These are phyloP conservation scores for Solanum hybrid DNA, from an alignment of 305 asterid genomes.

Conservation along the genomic window DNA sequence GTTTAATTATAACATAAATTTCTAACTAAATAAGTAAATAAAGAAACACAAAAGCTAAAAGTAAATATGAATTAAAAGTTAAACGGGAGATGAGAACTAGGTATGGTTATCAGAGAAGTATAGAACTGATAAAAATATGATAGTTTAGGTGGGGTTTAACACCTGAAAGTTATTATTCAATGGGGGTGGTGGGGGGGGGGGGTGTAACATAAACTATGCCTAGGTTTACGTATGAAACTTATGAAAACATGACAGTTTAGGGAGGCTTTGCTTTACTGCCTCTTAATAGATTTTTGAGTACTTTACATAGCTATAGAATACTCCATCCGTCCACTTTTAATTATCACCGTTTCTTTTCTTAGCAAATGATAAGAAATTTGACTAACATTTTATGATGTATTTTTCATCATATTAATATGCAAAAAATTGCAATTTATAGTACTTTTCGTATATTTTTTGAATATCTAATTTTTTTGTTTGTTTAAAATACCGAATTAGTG, in stretches of 20 bases:
- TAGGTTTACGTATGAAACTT: background rate
- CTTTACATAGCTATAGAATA: background rate
- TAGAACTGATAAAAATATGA: background rate
- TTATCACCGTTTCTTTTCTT: background rate
- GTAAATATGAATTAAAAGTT: background rate
- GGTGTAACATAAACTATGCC: background rate
- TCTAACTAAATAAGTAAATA: background rate
- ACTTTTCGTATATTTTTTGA: background rate
- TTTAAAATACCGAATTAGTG: too few species aligned
- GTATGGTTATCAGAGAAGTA: background rate
- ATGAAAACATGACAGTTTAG: background rate
- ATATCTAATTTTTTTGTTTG: background rate
- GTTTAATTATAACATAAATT: background rate
- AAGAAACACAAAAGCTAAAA: background rate
- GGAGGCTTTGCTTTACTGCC: background rate
- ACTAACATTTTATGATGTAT: background rate
- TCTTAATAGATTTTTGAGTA: background rate
- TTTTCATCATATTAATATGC: background rate
- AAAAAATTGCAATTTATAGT: background rate
- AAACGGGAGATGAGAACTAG: background rate
- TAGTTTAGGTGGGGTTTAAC: background rate
- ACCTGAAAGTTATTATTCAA: background rate
- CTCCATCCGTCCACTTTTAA: background rate
- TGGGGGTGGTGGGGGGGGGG: background rate
- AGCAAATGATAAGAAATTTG: background rate